These are phyloP conservation scores for Balamuthia mandrillaris DNA, from an alignment of 208 protist species.

Conservation along the genomic window DNA sequence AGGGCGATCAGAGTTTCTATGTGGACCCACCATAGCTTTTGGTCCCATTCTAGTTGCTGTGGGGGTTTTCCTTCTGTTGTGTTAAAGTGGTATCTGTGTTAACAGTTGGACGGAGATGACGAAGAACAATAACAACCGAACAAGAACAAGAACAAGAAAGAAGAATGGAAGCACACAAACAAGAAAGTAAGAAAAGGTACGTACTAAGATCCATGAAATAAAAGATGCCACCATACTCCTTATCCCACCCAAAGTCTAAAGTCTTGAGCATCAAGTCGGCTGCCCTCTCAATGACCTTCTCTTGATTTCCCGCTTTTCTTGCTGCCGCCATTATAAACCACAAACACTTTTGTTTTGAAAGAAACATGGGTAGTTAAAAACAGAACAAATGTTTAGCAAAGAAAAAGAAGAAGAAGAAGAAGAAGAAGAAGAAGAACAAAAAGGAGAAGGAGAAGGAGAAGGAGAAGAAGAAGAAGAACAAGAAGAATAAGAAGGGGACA, in stretches of 20 bases:
- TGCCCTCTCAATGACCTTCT: no score
- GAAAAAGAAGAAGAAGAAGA: no score
- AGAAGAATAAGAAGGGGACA: not conserved
- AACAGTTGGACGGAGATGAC: no score
- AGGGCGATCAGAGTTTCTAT: not conserved
- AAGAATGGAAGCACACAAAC: not conserved
- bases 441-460: not conserved
- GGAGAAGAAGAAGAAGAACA: not conserved
- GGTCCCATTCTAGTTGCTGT: conserved; percentile 37
- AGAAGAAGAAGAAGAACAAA: no score
- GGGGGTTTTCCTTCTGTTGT: not conserved
- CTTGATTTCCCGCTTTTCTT: not conserved
- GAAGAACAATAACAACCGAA: no score
- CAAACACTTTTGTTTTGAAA: no score
- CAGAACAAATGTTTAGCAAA: no score
- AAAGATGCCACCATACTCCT: conserved; percentile 19
- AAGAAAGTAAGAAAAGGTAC: not conserved
- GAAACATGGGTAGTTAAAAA: no score
- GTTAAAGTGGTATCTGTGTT: no score
- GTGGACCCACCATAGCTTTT: conserved; percentile 41
- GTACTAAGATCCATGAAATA: conserved; percentile 26
- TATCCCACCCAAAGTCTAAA: conserved; percentile 26
- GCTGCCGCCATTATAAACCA: not conserved
- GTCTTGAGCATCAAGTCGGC: not conserved
- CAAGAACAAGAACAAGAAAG: no score